These are phyloP conservation scores for Didymella exigua DNA, from an alignment of 2,329 filamentous ascomycete genomes.

Conservation along the genomic window DNA sequence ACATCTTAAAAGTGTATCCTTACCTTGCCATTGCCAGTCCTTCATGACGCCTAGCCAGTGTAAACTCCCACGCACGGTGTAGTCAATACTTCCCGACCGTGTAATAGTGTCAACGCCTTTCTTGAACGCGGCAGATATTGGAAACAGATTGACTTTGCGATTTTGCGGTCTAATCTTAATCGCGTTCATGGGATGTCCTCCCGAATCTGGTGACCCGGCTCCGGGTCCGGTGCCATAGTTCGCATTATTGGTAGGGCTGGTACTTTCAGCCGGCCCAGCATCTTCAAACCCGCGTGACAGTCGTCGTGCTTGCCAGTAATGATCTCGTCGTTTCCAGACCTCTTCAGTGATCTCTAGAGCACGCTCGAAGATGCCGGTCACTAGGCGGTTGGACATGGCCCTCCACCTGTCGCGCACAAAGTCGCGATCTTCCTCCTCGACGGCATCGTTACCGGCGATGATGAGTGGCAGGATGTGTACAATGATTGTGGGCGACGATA, in stretches of 20 bases:
- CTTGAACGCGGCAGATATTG: slow-evolving; percentile 45
- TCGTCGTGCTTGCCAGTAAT: slow-evolving; percentile 48
- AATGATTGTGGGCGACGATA: slow-evolving; percentile 66
- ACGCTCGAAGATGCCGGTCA: slow-evolving; percentile 69
- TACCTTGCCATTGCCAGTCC: slow-evolving; percentile 72
- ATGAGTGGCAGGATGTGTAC: slow-evolving; percentile 72
- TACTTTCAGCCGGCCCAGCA: background rate
- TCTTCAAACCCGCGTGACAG: slow-evolving; percentile 6
- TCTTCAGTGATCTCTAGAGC: slow-evolving; percentile 67
- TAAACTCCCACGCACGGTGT: slow-evolving; percentile 65
- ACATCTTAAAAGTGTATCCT: slow-evolving; percentile 26
- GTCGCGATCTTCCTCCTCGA: slow-evolving; percentile 63
- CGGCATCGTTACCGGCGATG: slow-evolving; percentile 67
- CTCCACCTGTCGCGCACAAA: slow-evolving; percentile 69
- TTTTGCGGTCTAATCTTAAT: background rate
- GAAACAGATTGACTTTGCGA: slow-evolving; percentile 23
- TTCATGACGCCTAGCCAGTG: slow-evolving; percentile 74
- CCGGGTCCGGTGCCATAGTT: slow-evolving; percentile 15
- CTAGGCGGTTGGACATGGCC: slow-evolving; percentile 64
- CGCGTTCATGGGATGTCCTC: slow-evolving; percentile 1
- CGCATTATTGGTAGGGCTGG: slow-evolving; percentile 11
- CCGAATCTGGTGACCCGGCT: slow-evolving; percentile 6
- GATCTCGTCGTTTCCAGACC: slow-evolving; percentile 69
- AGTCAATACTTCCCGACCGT: slow-evolving; percentile 60
- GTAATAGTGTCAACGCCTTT: slow-evolving; percentile 37